phyloP scores from a whole-genome alignment of 169 alveolate genomes.

The Cryptosporidium andersoni region DNA sequence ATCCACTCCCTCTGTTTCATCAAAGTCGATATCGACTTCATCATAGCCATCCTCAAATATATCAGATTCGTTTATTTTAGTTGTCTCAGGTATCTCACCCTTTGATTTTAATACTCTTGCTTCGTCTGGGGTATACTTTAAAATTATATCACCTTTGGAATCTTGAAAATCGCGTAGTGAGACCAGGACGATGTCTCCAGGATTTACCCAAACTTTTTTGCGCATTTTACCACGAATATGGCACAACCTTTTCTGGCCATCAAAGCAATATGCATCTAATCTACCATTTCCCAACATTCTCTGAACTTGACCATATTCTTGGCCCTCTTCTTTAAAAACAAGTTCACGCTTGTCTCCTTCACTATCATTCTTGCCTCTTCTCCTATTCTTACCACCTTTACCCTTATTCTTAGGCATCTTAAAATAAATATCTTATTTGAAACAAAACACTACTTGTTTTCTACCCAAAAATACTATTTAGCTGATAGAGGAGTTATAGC shows the following conservation, averaged over 20 bases:
- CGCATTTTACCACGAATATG: slow-evolving; percentile 97
- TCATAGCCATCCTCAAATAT: slow-evolving; percentile 87
- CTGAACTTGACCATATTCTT: slow-evolving; percentile 95
- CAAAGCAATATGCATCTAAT: slow-evolving; percentile 96
- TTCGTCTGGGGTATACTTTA: slow-evolving; percentile 97
- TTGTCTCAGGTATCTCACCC: slow-evolving; percentile 97
- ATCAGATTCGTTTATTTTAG: slow-evolving; percentile 92
- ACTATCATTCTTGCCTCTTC: slow-evolving; percentile 95
- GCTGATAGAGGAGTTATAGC: too few relatives aligned
- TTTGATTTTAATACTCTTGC: slow-evolving; percentile 93
- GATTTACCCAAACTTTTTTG: slow-evolving; percentile 97
- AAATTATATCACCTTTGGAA: slow-evolving; percentile 97
- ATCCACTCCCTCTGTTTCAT: slow-evolving; percentile 76
- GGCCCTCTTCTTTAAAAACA: slow-evolving; percentile 95
- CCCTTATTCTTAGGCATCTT: slow-evolving; percentile 92
- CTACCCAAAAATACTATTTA: too few relatives aligned
- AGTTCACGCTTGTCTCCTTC: slow-evolving; percentile 94
- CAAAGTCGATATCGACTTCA: slow-evolving; percentile 87
- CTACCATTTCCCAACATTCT: slow-evolving; percentile 98
- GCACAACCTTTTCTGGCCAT: slow-evolving; percentile 95
- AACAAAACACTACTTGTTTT: not conserved
- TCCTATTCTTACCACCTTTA: slow-evolving; percentile 97
- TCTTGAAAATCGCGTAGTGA: slow-evolving; percentile 97
- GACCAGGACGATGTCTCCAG: slow-evolving; percentile 94
- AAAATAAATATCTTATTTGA: not conserved